These are phyloP conservation scores for Aspergillus sp. DNA, from an alignment of 2,329 filamentous ascomycete genomes.

Conservation along the genomic window DNA sequence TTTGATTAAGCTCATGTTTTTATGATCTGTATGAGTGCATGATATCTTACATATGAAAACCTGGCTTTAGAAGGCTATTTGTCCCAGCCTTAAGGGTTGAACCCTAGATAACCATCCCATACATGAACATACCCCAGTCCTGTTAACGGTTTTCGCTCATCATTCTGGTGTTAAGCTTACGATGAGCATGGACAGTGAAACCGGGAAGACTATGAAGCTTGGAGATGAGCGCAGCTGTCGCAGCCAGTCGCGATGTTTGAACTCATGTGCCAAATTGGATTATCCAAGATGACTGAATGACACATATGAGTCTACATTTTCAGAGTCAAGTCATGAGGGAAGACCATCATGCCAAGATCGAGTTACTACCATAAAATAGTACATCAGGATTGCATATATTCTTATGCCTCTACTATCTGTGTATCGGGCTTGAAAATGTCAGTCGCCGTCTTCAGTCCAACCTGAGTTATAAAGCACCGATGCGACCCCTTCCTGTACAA, in stretches of 20 bases:
- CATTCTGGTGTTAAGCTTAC: background rate
- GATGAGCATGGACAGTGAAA: background rate
- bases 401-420: too few relatives aligned
- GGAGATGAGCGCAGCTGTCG: background rate
- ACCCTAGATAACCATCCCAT: background rate
- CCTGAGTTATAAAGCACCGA: too few relatives aligned
- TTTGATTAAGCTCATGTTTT: constrained; percentile 30
- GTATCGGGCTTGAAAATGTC: too few relatives aligned
- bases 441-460: too few relatives aligned
- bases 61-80: background rate
- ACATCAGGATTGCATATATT: too few relatives aligned
- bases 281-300: too few relatives aligned
- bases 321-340: too few relatives aligned
- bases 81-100: too few relatives aligned
- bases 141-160: background rate
- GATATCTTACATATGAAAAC: background rate
- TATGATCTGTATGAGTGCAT: background rate
- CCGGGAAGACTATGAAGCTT: background rate
- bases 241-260: background rate
- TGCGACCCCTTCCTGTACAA: too few relatives aligned
- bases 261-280: background rate
- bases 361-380: too few relatives aligned
- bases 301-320: too few relatives aligned
- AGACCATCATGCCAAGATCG: too few relatives aligned
- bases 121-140: background rate